Evolutionary conservation across 306 rosid genomes (phyloP), one percentile per base, ranked within the genome.

Genomic region (Cicer bijugum): DNA sequence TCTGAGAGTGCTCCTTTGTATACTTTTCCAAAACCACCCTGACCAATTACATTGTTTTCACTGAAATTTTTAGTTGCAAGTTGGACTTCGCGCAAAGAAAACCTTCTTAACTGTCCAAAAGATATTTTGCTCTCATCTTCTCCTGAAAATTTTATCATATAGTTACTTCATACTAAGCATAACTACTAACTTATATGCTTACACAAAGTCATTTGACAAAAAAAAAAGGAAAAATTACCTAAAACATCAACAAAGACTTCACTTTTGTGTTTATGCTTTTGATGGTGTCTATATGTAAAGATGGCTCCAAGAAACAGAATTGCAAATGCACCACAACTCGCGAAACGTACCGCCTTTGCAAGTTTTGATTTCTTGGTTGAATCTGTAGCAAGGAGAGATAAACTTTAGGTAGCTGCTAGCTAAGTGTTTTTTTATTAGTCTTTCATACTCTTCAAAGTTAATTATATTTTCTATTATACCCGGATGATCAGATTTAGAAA

Each of bases 11-110:
- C 62, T 50, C 98, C 98, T 86, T 71, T 94, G 79, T 91, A 94
- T 64, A 94, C 98, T 86, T 87, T 94, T 69, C 97, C 98, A 82
- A 94, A 94, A 6, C 98, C 98, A 71, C 98, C 98, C 47, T 94
- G 97, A 17, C 98, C 98, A 48, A 94, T 94, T n/a, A 94, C 79
- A 81, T 86, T 89, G 82, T 83, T 81, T 65, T 91, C 96, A 45
- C 89, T 73, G 67, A 91, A 94, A 72, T 88, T 89, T 23, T 86
- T 90, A 7, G 97, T 94, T 46, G 98, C 97, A 45, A 84, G 58
- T 70, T 89, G 98, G 64, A 94, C 74, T 88, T 91, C 98, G 10
- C 97, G 89, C 91, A 83, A 85, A 11, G 96, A 94, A 83, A 94
- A 94, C 82, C 86, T 89, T 83, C 87, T 82, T 78, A 91, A 67